Percentiles rank a stretch among this genome's conserved stretches.
phyloP scores from a whole-genome alignment of 495 filamentous ascomycete species.

The Tetracladium setigerum region DNA sequence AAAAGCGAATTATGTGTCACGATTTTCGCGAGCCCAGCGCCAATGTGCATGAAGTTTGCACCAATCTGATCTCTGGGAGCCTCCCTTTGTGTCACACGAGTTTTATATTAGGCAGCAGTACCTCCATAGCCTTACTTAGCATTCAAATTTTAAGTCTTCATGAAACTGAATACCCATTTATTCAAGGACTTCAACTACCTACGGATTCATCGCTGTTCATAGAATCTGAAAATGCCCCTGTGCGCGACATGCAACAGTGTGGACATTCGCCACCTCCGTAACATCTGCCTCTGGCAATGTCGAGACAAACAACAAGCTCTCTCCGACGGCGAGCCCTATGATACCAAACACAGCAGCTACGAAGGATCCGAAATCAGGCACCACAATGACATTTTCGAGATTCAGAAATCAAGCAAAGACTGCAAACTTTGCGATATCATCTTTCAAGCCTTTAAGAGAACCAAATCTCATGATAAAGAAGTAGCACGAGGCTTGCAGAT shows the following conservation, averaged over 20 bases:
- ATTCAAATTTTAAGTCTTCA: conserved; percentile 5
- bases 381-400: conserved; percentile 12
- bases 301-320: conserved; percentile 15
- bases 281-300: conserved; percentile 13
- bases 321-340: conserved; percentile 7
- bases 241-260: conserved; percentile 12
- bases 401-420: conserved; percentile 14
- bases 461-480: conserved; percentile 9
- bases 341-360: conserved; percentile 9
- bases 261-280: conserved; percentile 9
- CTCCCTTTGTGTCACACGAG: too few relatives aligned
- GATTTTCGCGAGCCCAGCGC: too few relatives aligned
- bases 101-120: conserved; percentile 13
- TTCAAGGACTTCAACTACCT: conserved; percentile 3
- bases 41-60: too few relatives aligned
- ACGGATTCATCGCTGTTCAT: conserved; percentile 6
- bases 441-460: conserved; percentile 14
- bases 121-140: conserved; percentile 10
- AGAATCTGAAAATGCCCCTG: conserved; percentile 9
- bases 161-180: conserved; percentile 11
- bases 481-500: conserved; percentile 12
- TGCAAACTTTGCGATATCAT: conserved; percentile 12
- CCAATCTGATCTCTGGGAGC: too few relatives aligned
- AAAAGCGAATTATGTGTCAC: too few relatives aligned
- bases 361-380: conserved; percentile 16